Conservation (phyloP, 495 filamentous ascomycete genomes). For the Stereocaulon alpinum region DNA sequence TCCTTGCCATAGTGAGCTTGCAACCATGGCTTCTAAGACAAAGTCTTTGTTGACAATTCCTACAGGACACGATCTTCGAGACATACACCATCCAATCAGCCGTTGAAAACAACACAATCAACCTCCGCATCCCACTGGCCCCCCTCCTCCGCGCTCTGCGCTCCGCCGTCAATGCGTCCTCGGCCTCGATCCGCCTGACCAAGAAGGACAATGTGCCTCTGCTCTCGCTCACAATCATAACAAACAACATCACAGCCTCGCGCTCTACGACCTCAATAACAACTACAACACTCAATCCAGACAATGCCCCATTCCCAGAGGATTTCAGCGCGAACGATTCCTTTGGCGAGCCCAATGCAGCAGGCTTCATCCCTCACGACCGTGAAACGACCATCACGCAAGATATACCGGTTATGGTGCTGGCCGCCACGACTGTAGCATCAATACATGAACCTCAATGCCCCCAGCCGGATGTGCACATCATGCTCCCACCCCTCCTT, state of each 20-base stretch:
- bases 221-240: slow-evolving; percentile 73
- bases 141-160: slow-evolving; percentile 76
- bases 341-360: slow-evolving; percentile 38
- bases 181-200: slow-evolving; percentile 76
- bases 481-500: slow-evolving; percentile 70
- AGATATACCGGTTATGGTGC: slow-evolving; percentile 84
- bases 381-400: slow-evolving; percentile 89
- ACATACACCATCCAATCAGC: slow-evolving; percentile 75
- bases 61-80: slow-evolving; percentile 75
- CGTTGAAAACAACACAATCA: slow-evolving; percentile 70
- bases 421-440: slow-evolving; percentile 67
- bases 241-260: slow-evolving; percentile 40
- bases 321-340: slow-evolving; percentile 24
- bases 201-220: slow-evolving; percentile 82
- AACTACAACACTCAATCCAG: slow-evolving; percentile 20
- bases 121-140: slow-evolving; percentile 81
- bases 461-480: slow-evolving; percentile 87
- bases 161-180: slow-evolving; percentile 64
- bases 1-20: slow-evolving; percentile 20
- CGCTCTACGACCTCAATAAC: slow-evolving; percentile 19
- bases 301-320: slow-evolving; percentile 15
- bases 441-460: slow-evolving; percentile 82
- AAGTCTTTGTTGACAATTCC: background rate
- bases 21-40: background rate
- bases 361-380: slow-evolving; percentile 36